A percentile compares a stretch with the other conserved stretches of the same genome.
Conservation (phyloP, 2,329 filamentous ascomycete species). For the Parastagonospora avenae region DNA sequence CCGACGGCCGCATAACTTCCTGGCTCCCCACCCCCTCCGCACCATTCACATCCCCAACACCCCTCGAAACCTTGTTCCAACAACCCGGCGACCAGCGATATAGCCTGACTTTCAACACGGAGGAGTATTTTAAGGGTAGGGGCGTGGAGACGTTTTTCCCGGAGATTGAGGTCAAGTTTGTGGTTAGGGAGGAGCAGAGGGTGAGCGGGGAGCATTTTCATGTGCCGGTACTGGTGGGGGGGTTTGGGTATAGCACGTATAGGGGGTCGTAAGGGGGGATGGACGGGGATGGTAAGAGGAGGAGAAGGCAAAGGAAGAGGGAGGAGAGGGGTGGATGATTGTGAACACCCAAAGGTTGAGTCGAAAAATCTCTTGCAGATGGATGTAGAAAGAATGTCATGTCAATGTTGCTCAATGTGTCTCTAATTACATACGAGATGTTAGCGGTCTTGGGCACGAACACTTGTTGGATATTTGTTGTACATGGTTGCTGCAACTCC, state of each 20-base stretch:
- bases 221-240: slow-evolving; percentile 76
- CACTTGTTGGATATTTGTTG: no score
- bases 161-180: slow-evolving; percentile 61
- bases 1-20: slow-evolving; percentile 72
- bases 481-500: no score
- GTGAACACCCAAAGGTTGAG: no score
- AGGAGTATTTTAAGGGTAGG: slow-evolving; percentile 68
- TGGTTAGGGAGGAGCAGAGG: slow-evolving; percentile 51
- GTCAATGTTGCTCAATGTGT: no score
- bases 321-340: no score
- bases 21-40: slow-evolving; percentile 67
- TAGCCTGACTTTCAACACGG: slow-evolving; percentile 75
- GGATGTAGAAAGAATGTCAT: no score
- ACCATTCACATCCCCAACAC: slow-evolving; percentile 46
- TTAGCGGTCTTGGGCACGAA: no score
- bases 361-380: no score
- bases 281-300: neutral
- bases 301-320: no score
- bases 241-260: slow-evolving; percentile 83
- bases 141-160: slow-evolving; percentile 62
- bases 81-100: slow-evolving; percentile 59
- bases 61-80: slow-evolving; percentile 44
- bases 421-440: no score
- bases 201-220: slow-evolving; percentile 77
- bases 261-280: slow-evolving; percentile 56